These are phyloP conservation scores for Sophora flavescens DNA, from an alignment of 306 rosid genomes.

Conservation along the genomic window DNA sequence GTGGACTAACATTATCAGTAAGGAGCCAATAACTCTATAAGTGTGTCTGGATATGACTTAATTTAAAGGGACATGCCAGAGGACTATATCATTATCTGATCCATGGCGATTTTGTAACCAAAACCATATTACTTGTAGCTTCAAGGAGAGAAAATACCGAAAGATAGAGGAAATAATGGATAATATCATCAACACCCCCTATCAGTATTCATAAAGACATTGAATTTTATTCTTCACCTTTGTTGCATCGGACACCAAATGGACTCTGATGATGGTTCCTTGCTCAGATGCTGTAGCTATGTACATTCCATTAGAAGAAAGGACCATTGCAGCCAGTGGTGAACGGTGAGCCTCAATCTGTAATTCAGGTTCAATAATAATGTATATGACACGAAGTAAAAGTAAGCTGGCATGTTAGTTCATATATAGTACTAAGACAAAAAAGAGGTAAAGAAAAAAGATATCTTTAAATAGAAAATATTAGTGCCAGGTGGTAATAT, in stretches of 20 bases:
- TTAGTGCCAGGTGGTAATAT: conserved; percentile 26
- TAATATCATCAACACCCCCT: conserved; percentile 18
- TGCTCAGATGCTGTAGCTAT: conserved; percentile 98
- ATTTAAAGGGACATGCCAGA: neutral
- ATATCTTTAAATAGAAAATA: conserved; percentile 30
- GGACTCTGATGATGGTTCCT: conserved; percentile 93
- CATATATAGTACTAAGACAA: conserved; percentile 1
- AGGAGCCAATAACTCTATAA: neutral
- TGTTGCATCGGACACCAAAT: conserved; percentile 89
- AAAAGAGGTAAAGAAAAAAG: neutral
- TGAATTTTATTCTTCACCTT: conserved; percentile 64
- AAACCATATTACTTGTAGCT: conserved; percentile 24
- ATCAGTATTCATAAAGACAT: conserved; percentile 25
- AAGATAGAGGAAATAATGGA: conserved; percentile 27
- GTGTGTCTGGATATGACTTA: neutral
- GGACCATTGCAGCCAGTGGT: conserved; percentile 81
- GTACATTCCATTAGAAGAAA: conserved; percentile 88
- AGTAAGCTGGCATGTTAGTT: neutral
- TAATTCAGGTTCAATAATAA: conserved; percentile 39
- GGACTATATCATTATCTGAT: too few species aligned
- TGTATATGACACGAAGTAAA: conserved; percentile 29
- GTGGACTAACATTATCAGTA: neutral
- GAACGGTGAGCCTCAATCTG: conserved; percentile 96
- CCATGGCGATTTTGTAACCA: conserved; percentile 7
- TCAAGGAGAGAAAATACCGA: conserved; percentile 22